phyloP scores from a whole-genome alignment of 2,329 filamentous ascomycete genomes.

The Chrysosporium queenslandicum region DNA sequence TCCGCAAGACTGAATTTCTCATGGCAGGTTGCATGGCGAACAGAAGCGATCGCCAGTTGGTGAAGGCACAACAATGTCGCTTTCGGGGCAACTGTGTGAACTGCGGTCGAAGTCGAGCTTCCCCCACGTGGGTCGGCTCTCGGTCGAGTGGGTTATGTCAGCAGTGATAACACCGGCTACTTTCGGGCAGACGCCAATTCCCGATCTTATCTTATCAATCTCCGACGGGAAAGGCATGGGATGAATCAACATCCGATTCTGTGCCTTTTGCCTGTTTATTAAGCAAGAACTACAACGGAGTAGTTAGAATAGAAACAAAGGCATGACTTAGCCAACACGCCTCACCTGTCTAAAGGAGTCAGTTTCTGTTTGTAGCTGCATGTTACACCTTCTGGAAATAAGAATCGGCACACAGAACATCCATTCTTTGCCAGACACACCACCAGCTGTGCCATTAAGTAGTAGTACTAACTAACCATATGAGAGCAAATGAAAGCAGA shows the following conservation, averaged over 20 bases:
- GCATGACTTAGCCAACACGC: too few species aligned
- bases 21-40: conserved; percentile 13
- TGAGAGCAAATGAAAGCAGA: too few species aligned
- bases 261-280: too few species aligned
- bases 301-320: too few species aligned
- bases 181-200: not conserved
- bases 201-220: conserved; percentile 7
- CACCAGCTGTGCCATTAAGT: too few species aligned
- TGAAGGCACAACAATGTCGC: not conserved
- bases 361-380: too few species aligned
- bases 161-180: not conserved
- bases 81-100: not conserved
- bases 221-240: not conserved
- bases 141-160: not conserved
- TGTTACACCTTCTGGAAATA: too few species aligned
- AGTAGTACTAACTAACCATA: too few species aligned
- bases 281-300: too few species aligned
- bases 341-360: too few species aligned
- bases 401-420: too few species aligned
- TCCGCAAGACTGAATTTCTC: conserved; percentile 26
- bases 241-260: not conserved
- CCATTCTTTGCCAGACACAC: too few species aligned
- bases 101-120: not conserved
- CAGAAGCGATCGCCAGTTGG: not conserved
- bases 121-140: not conserved